A percentile compares a stretch with the other conserved stretches of the same genome.
Conservation (phyloP, 371 early-diverging fungal species). For the Phascolomyces articulosus region DNA sequence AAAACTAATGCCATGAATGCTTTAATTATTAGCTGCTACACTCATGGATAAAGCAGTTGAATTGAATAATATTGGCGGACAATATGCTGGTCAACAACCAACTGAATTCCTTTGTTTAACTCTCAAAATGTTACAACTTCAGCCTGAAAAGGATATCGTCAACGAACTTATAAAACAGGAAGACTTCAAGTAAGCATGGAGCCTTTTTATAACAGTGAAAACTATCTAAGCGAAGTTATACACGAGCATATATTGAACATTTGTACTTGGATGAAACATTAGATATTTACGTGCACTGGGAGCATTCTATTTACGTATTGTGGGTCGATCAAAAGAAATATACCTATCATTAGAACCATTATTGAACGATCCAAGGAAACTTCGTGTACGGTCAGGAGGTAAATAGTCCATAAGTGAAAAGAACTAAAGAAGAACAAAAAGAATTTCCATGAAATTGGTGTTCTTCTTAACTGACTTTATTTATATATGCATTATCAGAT, state of each 20-base stretch:
- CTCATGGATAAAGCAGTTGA: slow-evolving; percentile 89
- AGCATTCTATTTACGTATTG: slow-evolving; percentile 87
- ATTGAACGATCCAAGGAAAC: slow-evolving; percentile 84
- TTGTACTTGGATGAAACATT: slow-evolving; percentile 3
- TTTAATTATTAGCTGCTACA: slow-evolving; percentile 69
- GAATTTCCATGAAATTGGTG: too few relatives aligned
- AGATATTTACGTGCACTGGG: slow-evolving; percentile 89
- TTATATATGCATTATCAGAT: slow-evolving; percentile 49
- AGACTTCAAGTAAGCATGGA: slow-evolving; percentile 82
- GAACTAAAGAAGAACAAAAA: too few relatives aligned
- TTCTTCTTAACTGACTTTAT: too few relatives aligned
- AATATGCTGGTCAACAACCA: slow-evolving; percentile 84
- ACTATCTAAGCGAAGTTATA: background rate
- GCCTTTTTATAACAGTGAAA: background rate
- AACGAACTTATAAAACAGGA: slow-evolving; percentile 74
- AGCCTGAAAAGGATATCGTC: slow-evolving; percentile 88
- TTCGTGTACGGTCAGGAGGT: slow-evolving; percentile 69
- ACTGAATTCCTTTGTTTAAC: slow-evolving; percentile 90
- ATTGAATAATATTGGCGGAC: slow-evolving; percentile 82
- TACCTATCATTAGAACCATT: slow-evolving; percentile 89
- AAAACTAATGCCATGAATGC: background rate
- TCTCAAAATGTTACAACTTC: slow-evolving; percentile 89
- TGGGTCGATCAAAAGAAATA: slow-evolving; percentile 75
- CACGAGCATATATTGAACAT: too few relatives aligned
- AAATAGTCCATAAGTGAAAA: slow-evolving; percentile 11